A percentile compares a stretch with the other conserved stretches of the same genome.
Evolutionary conservation across 225 moss, liverwort and hornwort genomes (phyloP).

Genomic region (Pseudoscleropodium purum): DNA sequence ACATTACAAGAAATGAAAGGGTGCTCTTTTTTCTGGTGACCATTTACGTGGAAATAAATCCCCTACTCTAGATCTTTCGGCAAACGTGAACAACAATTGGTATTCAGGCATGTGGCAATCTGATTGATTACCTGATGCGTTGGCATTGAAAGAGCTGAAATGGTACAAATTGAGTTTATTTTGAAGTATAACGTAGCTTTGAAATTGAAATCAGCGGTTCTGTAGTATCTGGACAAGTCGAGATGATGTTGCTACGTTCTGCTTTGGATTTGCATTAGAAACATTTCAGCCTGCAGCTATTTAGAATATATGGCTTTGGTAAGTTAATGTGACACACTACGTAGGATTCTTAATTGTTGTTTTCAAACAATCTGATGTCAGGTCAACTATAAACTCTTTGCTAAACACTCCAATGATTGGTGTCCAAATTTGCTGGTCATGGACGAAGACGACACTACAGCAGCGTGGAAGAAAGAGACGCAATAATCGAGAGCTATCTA

Average conservation of each 20-base stretch:
- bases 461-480: too few species aligned
- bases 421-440: conserved; percentile 38
- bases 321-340: background rate
- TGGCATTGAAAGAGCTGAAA: background rate
- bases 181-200: background rate
- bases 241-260: background rate
- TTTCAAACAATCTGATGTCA: background rate
- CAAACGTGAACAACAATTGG: background rate
- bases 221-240: background rate
- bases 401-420: background rate
- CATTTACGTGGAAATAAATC: conserved; percentile 21
- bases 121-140: background rate
- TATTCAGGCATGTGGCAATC: conserved; percentile 18
- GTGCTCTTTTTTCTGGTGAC: conserved; percentile 37
- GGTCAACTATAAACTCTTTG: background rate
- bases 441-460: conserved; percentile 43
- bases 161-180: background rate
- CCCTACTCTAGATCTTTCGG: background rate
- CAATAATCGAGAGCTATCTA: too few species aligned
- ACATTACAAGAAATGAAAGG: conserved; percentile 29
- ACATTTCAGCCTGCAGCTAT: background rate
- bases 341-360: background rate
- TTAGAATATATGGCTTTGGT: background rate
- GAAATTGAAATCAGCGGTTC: background rate
- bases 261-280: background rate